phyloP scores from a whole-genome alignment of 2,329 filamentous ascomycete genomes.

The Paracoccidioides lutzii region DNA sequence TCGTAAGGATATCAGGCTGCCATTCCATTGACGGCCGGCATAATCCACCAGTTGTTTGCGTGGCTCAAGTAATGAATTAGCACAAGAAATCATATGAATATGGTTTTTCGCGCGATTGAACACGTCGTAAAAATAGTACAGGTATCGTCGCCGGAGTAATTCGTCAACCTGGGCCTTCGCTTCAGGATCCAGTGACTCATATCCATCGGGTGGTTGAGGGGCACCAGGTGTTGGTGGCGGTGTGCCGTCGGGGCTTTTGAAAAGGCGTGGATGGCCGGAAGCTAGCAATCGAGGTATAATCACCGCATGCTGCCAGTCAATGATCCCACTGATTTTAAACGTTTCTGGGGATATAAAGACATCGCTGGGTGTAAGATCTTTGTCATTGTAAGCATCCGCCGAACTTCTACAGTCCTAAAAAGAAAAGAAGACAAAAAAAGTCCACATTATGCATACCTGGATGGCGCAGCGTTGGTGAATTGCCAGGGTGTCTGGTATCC shows the following conservation, averaged over 20 bases:
- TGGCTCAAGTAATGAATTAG: constrained; percentile 2
- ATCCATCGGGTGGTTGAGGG: constrained; percentile 7
- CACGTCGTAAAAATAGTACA: constrained; percentile 9
- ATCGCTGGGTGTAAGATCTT: constrained; percentile 9
- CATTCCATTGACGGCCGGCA: constrained; percentile 14
- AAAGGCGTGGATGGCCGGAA: constrained; percentile 7
- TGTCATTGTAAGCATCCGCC: neutral
- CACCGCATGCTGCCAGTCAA: constrained; percentile 10
- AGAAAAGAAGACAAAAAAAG: neutral
- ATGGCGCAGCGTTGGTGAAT: constrained; percentile 9
- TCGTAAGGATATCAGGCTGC: constrained; percentile 13
- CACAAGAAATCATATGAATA: constrained; percentile 3
- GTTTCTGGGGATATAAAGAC: constrained; percentile 7
- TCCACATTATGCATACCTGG: constrained; percentile 1
- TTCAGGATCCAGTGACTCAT: constrained; percentile 6
- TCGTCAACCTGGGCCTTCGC: constrained; percentile 7
- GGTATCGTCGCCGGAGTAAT: constrained; percentile 4
- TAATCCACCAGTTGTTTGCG: constrained; percentile 11
- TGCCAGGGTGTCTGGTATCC: constrained; percentile 3
- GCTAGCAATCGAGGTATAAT: constrained; percentile 5
- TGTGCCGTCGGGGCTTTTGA: constrained; percentile 8
- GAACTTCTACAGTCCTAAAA: neutral
- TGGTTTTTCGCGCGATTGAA: constrained; percentile 10
- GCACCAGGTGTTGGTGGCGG: constrained; percentile 3
- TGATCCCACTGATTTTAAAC: constrained; percentile 4